Evolutionary conservation across 441 rosid species (phyloP), one percentile per base, ranked within the genome.

Genomic region (Populus hybrid): DNA sequence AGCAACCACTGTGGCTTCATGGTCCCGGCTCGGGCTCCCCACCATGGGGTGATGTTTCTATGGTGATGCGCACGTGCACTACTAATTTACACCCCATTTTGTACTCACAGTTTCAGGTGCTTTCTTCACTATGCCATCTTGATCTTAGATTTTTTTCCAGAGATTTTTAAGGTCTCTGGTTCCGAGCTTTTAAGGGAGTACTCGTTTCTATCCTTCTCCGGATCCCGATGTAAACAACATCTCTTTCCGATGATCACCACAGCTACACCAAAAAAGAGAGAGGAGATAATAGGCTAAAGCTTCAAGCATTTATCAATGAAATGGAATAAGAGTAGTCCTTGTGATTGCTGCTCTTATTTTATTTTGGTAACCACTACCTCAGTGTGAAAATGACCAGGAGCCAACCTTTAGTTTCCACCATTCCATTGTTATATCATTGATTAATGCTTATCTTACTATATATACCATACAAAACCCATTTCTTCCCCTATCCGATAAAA

Each of bases 301-400:
- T 53, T 26, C 74, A 71, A 72, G 65, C 83, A 80, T 70, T 30
- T 30, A 30, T 30, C 70, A 74, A 21, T 34, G 32, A 64, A 38
- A 64, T 23, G 50, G 3, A 78, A 76, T 69, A 59, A 50, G 76
- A 46, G 28, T 65, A 68, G 57, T 35, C 35, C 77, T 63, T 77
- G 66, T 79, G 83, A 85, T 79, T 76, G 79, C 73, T 79, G 80
- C 69, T 74, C 53, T 80, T 77, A 76, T 81, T 85, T 78, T 75
- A 77, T 73, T 87, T 72, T 74, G 70, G 84, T 50, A 84, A 84
- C 81, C 80, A 74, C 82, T 84, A 82, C 81, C 86, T 79, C 82
- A 67, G 69, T 72, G 40, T 81, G 90, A 86, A 79, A 86, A 78
- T 67, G 85, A 89, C 89, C 70, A 67, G 78, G 57, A 74, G 87